Base-by-base conservation (phyloP, 176 grass and related monocot species). In the Carex myosuroides region DNA sequence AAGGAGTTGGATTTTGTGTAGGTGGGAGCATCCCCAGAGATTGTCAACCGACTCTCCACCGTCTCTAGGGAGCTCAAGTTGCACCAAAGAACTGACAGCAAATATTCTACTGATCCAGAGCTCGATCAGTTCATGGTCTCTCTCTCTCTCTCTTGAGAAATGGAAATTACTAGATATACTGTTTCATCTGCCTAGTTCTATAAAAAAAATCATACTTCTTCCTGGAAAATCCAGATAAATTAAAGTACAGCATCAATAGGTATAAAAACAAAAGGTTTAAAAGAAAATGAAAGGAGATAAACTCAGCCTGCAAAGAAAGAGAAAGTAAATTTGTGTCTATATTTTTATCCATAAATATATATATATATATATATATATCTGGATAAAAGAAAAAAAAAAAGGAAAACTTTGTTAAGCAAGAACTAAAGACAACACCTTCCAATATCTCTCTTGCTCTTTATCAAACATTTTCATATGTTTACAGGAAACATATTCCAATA, bases 101-200 rank as follows among this genome's bases (percentile, higher is more conserved):
- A 81, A 66, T 13, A 14, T 35, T 81, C 67, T 13, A 52, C 86
- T 21, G 94, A 94, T 70, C 89, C 94, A 16, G 94, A 97, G 92
- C 92, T 97, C 20, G 92, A 97, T 84, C 85, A 91, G 81, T 97
- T 97, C 79, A 97, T 97, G 94, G 94, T 87, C 79, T 85, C 81
- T 84, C n/a, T 56, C n/a, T 56, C 16, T 71, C 14, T 56, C 42
- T 26, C 20, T 64, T 24, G 3, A 35, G 14, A 39, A 5, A 11
- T 39, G 37, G 57, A 81, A 41, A 59, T 81, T 59, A 41, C 11
- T 22, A 88, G 52, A 79, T 80, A 22, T 54, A 64, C 70, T 20
- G 79, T 52, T 86, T 67, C 13, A 13, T 59, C 55, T 48, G 58
- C 29, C 13, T 66, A 32, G 9, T 62, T 62, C 60, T 2, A 21